phyloP scores from a whole-genome alignment of 176 grass and related monocot species.

The Triticum monococcum region DNA sequence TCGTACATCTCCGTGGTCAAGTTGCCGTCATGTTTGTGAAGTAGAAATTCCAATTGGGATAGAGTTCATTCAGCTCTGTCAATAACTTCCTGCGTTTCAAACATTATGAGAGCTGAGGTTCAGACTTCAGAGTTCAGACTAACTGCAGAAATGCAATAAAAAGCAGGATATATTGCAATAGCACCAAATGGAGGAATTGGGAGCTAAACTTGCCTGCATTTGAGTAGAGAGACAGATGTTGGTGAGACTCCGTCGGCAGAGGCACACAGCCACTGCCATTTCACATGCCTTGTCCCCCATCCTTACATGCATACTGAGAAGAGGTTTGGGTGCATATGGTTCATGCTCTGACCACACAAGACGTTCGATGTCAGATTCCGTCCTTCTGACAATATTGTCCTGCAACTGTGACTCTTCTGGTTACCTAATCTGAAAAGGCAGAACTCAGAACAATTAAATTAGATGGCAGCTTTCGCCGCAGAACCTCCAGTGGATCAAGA shows the following conservation, averaged over 20 bases:
- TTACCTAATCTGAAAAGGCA: not conserved
- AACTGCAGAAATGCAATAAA: not conserved
- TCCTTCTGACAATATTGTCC: conserved; percentile 9
- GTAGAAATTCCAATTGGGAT: conserved; percentile 61
- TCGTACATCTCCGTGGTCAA: conserved; percentile 53
- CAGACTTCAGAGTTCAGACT: not conserved
- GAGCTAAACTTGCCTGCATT: conserved; percentile 51
- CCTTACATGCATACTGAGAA: conserved; percentile 72
- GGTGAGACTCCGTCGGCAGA: conserved; percentile 27
- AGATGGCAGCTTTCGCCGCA: not conserved
- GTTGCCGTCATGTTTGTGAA: conserved; percentile 64
- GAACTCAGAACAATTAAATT: not conserved
- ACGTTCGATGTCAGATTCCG: conserved; percentile 40
- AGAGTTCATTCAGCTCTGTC: conserved; percentile 20
- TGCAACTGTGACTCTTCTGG: not conserved
- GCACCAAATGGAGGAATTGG: not conserved
- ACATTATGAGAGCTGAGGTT: not conserved
- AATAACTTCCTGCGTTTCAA: conserved; percentile 51
- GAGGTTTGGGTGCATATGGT: conserved; percentile 53
- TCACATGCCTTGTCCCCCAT: conserved; percentile 84
- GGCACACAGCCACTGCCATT: conserved; percentile 44
- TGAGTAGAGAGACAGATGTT: conserved; percentile 78
- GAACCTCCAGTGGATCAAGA: conserved; percentile 35
- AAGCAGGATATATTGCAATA: not conserved
- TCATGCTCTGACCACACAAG: conserved; percentile 64